Evolutionary conservation across 768 basidiomycete genomes (phyloP).

Genomic region (Cystobasidium ongulense): DNA sequence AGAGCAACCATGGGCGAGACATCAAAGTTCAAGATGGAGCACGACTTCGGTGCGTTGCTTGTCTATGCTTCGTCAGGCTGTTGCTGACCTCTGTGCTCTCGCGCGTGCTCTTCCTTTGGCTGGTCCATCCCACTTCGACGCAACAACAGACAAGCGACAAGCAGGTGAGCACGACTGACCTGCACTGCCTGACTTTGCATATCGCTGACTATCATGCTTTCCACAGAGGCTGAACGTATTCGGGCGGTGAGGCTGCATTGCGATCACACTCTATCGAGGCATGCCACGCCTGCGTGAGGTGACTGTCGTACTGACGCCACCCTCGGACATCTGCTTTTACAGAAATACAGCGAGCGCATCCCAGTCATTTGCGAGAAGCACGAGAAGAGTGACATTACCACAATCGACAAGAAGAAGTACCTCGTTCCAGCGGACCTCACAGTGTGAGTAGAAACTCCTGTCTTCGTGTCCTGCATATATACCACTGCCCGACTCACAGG

Average conservation of each 20-base stretch:
- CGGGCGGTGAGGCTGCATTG: constrained; percentile 4
- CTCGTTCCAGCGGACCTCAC: constrained; percentile 72
- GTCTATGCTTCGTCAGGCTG: neutral
- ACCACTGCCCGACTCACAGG: neutral
- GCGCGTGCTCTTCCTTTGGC: neutral
- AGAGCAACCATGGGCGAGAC: constrained; percentile 48
- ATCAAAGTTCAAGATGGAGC: constrained; percentile 98
- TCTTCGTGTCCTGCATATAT: neutral
- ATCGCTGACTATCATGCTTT: neutral
- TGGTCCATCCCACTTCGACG: neutral
- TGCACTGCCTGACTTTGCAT: neutral
- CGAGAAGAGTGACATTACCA: constrained; percentile 94
- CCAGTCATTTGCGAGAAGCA: constrained; percentile 99
- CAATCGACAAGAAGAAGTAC: constrained; percentile 99
- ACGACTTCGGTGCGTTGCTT: constrained; percentile 75
- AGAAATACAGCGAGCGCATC: constrained; percentile 94
- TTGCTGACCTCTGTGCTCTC: constrained; percentile 21
- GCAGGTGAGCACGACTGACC: constrained; percentile 17
- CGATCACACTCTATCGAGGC: constrained; percentile 4
- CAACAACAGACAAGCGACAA: constrained; percentile 14
- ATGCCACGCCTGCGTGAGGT: neutral
- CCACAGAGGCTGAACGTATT: constrained; percentile 32
- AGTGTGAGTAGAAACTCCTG: constrained; percentile 30
- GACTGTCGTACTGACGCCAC: neutral
- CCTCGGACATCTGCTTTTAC: neutral